Conservation (phyloP, 106 monocot species). For the Dactylorhiza incarnata region DNA sequence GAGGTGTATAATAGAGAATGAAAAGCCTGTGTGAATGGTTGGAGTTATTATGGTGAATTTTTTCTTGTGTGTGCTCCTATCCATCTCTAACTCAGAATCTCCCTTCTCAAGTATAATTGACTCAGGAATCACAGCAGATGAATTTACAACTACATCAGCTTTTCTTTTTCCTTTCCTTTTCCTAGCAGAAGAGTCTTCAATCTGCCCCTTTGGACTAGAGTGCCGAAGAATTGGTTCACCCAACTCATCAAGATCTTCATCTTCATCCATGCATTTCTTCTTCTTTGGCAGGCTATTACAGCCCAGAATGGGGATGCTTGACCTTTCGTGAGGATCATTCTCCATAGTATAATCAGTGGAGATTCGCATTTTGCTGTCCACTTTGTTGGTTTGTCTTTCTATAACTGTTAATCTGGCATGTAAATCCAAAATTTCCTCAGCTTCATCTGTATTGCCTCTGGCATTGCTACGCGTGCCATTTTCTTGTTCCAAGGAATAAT, state of each 20-base stretch:
- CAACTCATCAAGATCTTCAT: conserved; percentile 15
- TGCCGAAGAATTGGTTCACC: conserved; percentile 21
- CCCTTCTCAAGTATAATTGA: conserved; percentile 21
- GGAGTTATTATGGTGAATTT: conserved; percentile 72
- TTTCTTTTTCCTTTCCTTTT: conserved; percentile 74
- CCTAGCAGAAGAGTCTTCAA: conserved; percentile 21
- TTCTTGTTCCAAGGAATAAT: conserved; percentile 12
- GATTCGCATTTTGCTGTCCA: conserved; percentile 15
- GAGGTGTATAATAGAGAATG: conserved; percentile 94
- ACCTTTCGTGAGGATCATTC: conserved; percentile 20
- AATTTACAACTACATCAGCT: conserved; percentile 15
- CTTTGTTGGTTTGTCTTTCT: conserved; percentile 8
- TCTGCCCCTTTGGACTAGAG: conserved; percentile 28
- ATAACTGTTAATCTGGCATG: conserved; percentile 14
- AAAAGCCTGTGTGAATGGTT: conserved; percentile 83
- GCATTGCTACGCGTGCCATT: conserved; percentile 20
- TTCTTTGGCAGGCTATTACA: conserved; percentile 51
- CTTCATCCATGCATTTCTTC: conserved; percentile 37
- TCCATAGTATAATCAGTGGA: conserved; percentile 12
- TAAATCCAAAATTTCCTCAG: conserved; percentile 16
- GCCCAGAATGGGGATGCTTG: conserved; percentile 19
- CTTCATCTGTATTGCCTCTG: conserved; percentile 17
- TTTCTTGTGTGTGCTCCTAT: conserved; percentile 42
- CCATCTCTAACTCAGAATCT: conserved; percentile 28
- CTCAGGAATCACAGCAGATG: conserved; percentile 13